These are phyloP conservation scores for Actinomortierella wolfii DNA, from an alignment of 371 early-diverging fungal species.

Conservation along the genomic window DNA sequence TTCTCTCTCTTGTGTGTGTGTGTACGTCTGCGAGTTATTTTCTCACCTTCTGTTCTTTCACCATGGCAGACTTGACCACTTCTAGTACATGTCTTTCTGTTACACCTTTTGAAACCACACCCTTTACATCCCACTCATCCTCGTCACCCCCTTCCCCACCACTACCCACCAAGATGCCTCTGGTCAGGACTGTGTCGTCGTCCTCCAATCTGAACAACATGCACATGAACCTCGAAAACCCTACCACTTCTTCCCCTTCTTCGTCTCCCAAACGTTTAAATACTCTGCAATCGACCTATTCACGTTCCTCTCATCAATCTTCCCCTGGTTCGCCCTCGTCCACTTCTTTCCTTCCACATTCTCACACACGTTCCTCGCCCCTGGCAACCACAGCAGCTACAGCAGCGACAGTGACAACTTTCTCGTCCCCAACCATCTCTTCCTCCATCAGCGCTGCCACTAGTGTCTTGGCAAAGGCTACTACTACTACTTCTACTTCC, in stretches of 20 bases:
- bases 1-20: neutral
- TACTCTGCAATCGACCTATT: neutral
- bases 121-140: neutral
- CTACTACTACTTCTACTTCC: neutral
- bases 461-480: neutral
- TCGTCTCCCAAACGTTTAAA: neutral
- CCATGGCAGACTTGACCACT: neutral
- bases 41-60: conserved; percentile 6
- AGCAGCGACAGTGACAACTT: neutral
- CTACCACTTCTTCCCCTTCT: conserved; percentile 1
- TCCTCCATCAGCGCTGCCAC: neutral
- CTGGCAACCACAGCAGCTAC: conserved; percentile 1
- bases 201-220: conserved; percentile 12
- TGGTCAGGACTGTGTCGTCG: conserved; percentile 23
- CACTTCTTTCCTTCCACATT: neutral
- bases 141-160: conserved; percentile 1
- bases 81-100: neutral
- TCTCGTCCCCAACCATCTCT: neutral
- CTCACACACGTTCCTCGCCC: neutral
- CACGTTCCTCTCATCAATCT: neutral
- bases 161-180: conserved; percentile 4
- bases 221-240: conserved; percentile 4
- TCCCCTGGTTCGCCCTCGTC: conserved; percentile 1
- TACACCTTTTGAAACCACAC: neutral
- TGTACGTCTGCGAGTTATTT: conserved; percentile 9